phyloP scores from a whole-genome alignment of 495 filamentous ascomycete genomes.

The Lentithecium fluviatile region DNA sequence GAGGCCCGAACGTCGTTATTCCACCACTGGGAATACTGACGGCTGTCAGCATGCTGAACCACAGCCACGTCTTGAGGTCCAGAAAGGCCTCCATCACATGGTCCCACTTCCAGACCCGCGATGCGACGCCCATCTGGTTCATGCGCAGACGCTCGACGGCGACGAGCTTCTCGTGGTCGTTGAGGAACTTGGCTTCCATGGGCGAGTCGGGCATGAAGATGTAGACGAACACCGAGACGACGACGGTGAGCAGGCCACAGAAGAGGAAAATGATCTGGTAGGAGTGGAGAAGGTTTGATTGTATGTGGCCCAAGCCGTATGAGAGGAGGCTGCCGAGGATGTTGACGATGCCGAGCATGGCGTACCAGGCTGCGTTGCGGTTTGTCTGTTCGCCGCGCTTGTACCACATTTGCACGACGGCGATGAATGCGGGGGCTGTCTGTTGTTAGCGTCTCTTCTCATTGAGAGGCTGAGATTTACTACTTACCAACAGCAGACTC shows the following conservation, averaged over 20 bases:
- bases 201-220: slow-evolving; percentile 61
- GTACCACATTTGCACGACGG: slow-evolving; percentile 65
- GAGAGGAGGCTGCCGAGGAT: slow-evolving; percentile 53
- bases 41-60: slow-evolving; percentile 59
- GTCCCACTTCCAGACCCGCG: slow-evolving; percentile 60
- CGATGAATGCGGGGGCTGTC: slow-evolving; percentile 59
- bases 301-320: slow-evolving; percentile 61
- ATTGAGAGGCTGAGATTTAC: not conserved
- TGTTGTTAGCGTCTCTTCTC: slow-evolving; percentile 19
- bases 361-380: slow-evolving; percentile 59
- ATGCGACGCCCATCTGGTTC: slow-evolving; percentile 62
- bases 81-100: slow-evolving; percentile 61
- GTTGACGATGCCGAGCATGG: slow-evolving; percentile 53
- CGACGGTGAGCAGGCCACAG: slow-evolving; percentile 49
- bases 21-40: slow-evolving; percentile 62
- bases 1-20: slow-evolving; percentile 62
- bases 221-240: slow-evolving; percentile 43
- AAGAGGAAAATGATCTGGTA: slow-evolving; percentile 64
- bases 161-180: slow-evolving; percentile 58
- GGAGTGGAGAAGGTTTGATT: slow-evolving; percentile 51
- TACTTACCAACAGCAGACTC: slow-evolving; percentile 33
- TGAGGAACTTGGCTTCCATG: slow-evolving; percentile 58
- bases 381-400: slow-evolving; percentile 59
- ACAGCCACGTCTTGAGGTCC: slow-evolving; percentile 66
- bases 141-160: slow-evolving; percentile 63